A percentile compares a stretch with the other conserved stretches of the same genome.
Evolutionary conservation across 2,329 filamentous ascomycete species (phyloP).

Genomic region (Colletotrichum gigasporum): DNA sequence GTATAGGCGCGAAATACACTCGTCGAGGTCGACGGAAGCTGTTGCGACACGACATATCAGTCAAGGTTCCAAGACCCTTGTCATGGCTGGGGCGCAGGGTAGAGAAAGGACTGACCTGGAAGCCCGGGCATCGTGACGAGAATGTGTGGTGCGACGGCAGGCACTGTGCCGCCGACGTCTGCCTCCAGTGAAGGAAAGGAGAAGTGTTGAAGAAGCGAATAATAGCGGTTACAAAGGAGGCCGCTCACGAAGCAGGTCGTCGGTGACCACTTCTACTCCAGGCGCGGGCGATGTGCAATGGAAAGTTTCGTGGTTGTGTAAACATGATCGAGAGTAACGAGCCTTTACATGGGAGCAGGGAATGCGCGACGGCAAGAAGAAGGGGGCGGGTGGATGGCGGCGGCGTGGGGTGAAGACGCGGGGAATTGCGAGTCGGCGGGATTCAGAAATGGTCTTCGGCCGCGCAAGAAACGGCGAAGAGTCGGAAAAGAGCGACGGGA

Average conservation of each 20-base stretch:
- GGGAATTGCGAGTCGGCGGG: neutral
- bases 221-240: neutral
- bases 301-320: constrained; percentile 45
- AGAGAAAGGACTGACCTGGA: constrained; percentile 55
- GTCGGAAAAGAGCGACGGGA: neutral
- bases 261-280: constrained; percentile 45
- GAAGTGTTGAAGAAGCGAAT: neutral
- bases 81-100: too few species aligned
- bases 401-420: neutral
- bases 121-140: constrained; percentile 62
- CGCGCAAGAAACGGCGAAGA: neutral
- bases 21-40: constrained; percentile 98
- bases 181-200: neutral
- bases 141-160: neutral
- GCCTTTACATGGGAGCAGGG: constrained; percentile 40
- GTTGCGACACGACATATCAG: constrained; percentile 22
- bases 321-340: constrained; percentile 51
- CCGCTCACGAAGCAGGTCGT: constrained; percentile 37
- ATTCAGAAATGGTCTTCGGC: neutral
- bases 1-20: constrained; percentile 97
- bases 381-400: neutral
- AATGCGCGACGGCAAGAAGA: constrained; percentile 6
- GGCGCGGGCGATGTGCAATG: constrained; percentile 46
- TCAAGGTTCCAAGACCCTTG: neutral
- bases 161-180: neutral